phyloP scores from a whole-genome alignment of 805 yeast species.

The Myxozyma udenii region DNA sequence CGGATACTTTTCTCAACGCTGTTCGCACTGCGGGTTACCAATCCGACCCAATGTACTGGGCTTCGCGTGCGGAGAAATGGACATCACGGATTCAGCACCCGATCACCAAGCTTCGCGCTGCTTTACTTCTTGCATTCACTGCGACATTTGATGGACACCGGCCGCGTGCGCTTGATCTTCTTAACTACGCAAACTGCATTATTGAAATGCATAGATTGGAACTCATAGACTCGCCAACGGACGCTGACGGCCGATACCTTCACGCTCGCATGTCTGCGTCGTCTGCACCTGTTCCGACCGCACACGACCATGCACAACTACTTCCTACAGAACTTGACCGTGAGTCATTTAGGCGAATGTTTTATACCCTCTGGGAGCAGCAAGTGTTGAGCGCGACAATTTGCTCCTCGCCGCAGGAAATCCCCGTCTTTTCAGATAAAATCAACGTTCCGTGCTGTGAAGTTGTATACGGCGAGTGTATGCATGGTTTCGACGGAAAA shows the following conservation, averaged over 20 bases:
- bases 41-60: conserved; percentile 28
- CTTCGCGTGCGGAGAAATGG: conserved; percentile 26
- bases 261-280: neutral
- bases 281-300: neutral
- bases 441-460: conserved; percentile 26
- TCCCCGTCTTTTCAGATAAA: conserved; percentile 13
- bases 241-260: conserved; percentile 8
- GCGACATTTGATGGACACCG: conserved; percentile 22
- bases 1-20: neutral
- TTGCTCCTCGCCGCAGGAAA: conserved; percentile 10
- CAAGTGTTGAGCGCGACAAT: conserved; percentile 10
- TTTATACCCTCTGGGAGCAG: conserved; percentile 18
- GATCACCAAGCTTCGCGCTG: conserved; percentile 10
- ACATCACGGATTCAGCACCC: conserved; percentile 7
- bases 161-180: conserved; percentile 16
- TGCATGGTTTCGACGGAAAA: conserved; percentile 16
- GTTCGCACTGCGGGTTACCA: conserved; percentile 1
- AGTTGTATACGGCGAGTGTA: conserved; percentile 9
- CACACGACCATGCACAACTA: conserved; percentile 6
- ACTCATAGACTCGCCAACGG: conserved; percentile 12
- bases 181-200: conserved; percentile 9
- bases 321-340: conserved; percentile 16
- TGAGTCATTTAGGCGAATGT: conserved; percentile 21
- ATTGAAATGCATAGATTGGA: conserved; percentile 15
- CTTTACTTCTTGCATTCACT: conserved; percentile 17